A percentile compares a stretch with the other conserved stretches of the same genome.
Conservation (phyloP, 805 yeast genomes). For the Saccharomycopsis guyanensis region DNA sequence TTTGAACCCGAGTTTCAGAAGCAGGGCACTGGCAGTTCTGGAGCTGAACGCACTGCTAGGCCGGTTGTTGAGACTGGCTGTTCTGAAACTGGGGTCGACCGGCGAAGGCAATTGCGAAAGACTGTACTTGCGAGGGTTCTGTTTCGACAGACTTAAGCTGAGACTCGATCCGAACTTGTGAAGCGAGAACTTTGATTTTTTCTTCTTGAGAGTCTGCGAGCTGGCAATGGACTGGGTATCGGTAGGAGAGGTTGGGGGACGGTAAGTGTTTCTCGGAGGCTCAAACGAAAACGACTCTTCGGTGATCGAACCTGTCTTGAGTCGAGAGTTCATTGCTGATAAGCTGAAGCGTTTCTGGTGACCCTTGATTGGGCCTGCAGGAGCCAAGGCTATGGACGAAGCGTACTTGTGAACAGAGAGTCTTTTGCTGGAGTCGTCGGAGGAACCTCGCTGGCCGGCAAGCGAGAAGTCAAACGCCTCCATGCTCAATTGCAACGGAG, state of each 20-base stretch:
- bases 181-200: conserved; percentile 7
- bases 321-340: background rate
- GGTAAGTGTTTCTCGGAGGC: background rate
- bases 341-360: conserved; percentile 10
- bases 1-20: background rate
- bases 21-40: background rate
- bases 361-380: background rate
- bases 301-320: background rate
- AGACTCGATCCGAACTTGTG: background rate
- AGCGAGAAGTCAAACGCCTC: background rate
- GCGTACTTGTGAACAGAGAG: conserved; percentile 3
- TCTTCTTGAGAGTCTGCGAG: conserved; percentile 1
- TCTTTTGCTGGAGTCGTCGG: background rate
- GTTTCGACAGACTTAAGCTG: background rate
- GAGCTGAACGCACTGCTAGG: background rate
- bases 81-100: background rate
- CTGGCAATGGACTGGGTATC: background rate
- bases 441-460: background rate
- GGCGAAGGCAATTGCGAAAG: background rate
- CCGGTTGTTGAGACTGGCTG: background rate
- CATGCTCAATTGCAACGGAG: background rate
- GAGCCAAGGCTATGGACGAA: conserved; percentile 3
- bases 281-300: background rate
- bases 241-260: background rate
- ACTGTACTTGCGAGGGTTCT: background rate